These are phyloP conservation scores for Dictyostelium firmibasis DNA, from an alignment of 78 protist species.

Conservation along the genomic window DNA sequence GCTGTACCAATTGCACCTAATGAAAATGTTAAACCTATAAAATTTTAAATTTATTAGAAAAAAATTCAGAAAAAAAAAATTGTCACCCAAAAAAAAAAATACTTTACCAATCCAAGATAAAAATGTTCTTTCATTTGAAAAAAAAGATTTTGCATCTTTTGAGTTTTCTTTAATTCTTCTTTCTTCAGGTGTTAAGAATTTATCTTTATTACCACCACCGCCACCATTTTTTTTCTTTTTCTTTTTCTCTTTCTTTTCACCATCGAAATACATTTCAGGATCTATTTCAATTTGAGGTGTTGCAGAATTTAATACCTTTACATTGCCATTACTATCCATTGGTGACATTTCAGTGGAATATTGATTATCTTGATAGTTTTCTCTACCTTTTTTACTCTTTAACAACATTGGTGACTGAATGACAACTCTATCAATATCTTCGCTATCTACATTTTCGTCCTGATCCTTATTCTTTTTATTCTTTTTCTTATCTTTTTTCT, in stretches of 20 bases:
- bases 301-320: neutral
- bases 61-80: neutral
- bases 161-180: conserved; percentile 65
- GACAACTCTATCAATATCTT: neutral
- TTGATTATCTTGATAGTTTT: neutral
- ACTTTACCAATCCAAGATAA: conserved; percentile 49
- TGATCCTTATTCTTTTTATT: neutral
- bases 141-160: conserved; percentile 74
- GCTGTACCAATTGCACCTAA: conserved; percentile 77
- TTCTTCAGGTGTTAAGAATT: conserved; percentile 65
- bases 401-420: neutral
- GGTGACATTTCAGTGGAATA: conserved; percentile 5
- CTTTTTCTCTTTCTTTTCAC: neutral
- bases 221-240: conserved; percentile 28
- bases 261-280: conserved; percentile 4
- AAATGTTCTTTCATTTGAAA: conserved; percentile 73
- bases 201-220: neutral
- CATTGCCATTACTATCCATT: neutral
- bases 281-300: neutral
- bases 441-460: neutral
- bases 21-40: conserved; percentile 31
- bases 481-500: conserved; percentile 20
- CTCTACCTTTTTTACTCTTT: neutral
- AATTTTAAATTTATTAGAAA: too few species aligned
- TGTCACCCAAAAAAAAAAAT: neutral